A percentile compares a stretch with the other conserved stretches of the same genome.
These are phyloP conservation scores for Penicillium sumatraense DNA, from an alignment of 2,329 filamentous ascomycete species.

Conservation along the genomic window DNA sequence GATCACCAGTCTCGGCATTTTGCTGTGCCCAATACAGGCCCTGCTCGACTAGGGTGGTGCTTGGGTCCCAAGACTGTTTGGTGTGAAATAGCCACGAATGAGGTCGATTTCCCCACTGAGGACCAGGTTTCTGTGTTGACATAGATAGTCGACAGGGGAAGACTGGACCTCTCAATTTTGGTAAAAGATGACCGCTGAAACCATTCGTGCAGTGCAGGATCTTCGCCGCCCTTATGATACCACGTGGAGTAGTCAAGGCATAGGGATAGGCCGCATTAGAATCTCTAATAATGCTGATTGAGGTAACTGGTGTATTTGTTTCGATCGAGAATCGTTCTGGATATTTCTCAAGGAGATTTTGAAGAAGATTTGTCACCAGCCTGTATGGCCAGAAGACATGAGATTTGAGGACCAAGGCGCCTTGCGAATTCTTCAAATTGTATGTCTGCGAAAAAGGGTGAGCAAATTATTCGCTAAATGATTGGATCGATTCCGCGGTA, in stretches of 20 bases:
- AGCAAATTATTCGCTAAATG: neutral
- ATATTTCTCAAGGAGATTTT: slow-evolving; percentile 17
- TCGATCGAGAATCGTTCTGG: slow-evolving; percentile 22
- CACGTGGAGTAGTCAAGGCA: slow-evolving; percentile 50
- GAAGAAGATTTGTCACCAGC: slow-evolving; percentile 22
- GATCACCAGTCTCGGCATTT: slow-evolving; percentile 23
- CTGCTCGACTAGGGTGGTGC: slow-evolving; percentile 37
- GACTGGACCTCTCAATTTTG: slow-evolving; percentile 41
- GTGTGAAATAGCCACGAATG: slow-evolving; percentile 27
- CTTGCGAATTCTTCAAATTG: slow-evolving; percentile 15
- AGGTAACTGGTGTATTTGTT: slow-evolving; percentile 23
- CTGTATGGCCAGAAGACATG: slow-evolving; percentile 30
- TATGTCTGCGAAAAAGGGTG: slow-evolving; percentile 9
- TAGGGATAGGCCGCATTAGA: slow-evolving; percentile 30
- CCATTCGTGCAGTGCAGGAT: slow-evolving; percentile 50
- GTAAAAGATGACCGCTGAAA: slow-evolving; percentile 41
- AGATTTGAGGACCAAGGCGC: slow-evolving; percentile 11
- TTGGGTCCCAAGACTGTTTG: slow-evolving; percentile 52
- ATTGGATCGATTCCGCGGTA: neutral
- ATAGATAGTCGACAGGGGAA: slow-evolving; percentile 41
- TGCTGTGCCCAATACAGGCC: slow-evolving; percentile 25
- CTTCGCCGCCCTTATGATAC: slow-evolving; percentile 50
- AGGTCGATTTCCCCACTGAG: slow-evolving; percentile 18
- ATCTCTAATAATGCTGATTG: slow-evolving; percentile 7
- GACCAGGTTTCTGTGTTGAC: slow-evolving; percentile 37